These are phyloP conservation scores for Euphorbia pulcherrima DNA, from an alignment of 345 rosid species.

Conservation along the genomic window DNA sequence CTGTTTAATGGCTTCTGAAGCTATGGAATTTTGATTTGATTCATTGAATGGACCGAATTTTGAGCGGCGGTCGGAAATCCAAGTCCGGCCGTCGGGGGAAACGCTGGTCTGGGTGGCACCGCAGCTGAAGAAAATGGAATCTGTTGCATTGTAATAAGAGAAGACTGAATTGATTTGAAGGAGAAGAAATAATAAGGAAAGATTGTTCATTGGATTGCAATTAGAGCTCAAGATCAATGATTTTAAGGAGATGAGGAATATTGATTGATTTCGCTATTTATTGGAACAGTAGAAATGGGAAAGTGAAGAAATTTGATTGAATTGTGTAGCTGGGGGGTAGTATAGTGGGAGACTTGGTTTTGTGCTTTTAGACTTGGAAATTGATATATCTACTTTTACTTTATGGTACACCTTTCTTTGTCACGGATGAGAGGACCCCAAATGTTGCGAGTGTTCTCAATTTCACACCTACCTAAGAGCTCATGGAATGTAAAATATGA, in stretches of 20 bases:
- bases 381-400: background rate
- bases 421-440: background rate
- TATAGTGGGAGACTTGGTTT: background rate
- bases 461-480: no score
- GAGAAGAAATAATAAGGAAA: background rate
- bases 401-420: background rate
- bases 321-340: no score
- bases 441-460: no score
- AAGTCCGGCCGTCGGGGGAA: background rate
- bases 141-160: conserved; percentile 6
- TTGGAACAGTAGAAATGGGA: background rate
- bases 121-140: conserved; percentile 3
- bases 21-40: background rate
- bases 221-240: background rate
- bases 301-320: background rate
- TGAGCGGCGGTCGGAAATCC: conserved; percentile 13
- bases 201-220: background rate
- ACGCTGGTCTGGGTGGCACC: conserved; percentile 1
- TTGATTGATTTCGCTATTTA: no score
- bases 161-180: background rate
- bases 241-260: no score
- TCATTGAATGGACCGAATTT: conserved; percentile 4
- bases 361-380: background rate
- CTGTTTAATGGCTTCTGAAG: background rate
- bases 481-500: no score